A percentile compares a stretch with the other conserved stretches of the same genome.
Conservation (phyloP, 495 filamentous ascomycete genomes). For the Aspergillus conjunctus region DNA sequence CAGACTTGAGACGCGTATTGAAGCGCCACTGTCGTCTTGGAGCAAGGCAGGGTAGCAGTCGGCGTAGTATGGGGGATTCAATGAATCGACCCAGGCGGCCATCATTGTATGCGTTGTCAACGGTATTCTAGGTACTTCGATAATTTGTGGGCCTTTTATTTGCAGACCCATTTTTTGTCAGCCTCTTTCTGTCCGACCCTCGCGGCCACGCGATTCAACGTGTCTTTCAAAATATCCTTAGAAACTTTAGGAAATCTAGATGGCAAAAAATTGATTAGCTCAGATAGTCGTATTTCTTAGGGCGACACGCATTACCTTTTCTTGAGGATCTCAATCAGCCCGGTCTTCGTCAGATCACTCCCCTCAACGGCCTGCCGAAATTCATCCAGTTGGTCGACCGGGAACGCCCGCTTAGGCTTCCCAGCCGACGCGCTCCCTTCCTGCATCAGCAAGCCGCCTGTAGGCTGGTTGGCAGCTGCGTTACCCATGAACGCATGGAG, state of each 20-base stretch:
- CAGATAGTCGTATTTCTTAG: not conserved
- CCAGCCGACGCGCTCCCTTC: slow-evolving; percentile 21
- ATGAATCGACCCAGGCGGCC: not conserved
- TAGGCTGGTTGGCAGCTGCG: slow-evolving; percentile 12
- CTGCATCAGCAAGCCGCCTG: slow-evolving; percentile 11
- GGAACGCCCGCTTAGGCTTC: slow-evolving; percentile 44
- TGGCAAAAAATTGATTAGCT: slow-evolving; percentile 17
- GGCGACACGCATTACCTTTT: slow-evolving; percentile 48
- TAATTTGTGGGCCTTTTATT: slow-evolving; percentile 18
- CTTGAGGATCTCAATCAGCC: slow-evolving; percentile 74
- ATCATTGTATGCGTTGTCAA: slow-evolving; percentile 6
- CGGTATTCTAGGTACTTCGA: not conserved
- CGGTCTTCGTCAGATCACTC: slow-evolving; percentile 73
- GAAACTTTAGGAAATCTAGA: slow-evolving; percentile 68
- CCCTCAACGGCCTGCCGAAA: slow-evolving; percentile 73
- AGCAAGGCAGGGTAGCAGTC: not conserved
- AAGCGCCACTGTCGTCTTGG: too few species aligned
- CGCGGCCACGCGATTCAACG: slow-evolving; percentile 68
- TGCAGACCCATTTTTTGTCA: slow-evolving; percentile 65
- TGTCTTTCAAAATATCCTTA: slow-evolving; percentile 71
- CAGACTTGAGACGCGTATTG: too few species aligned
- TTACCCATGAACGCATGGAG: slow-evolving; percentile 33
- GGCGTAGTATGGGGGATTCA: not conserved
- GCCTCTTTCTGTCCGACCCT: slow-evolving; percentile 63
- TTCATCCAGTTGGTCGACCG: slow-evolving; percentile 63